Base-by-base conservation (phyloP, 139 green algal genomes). In the Chlorella sp. region DNA sequence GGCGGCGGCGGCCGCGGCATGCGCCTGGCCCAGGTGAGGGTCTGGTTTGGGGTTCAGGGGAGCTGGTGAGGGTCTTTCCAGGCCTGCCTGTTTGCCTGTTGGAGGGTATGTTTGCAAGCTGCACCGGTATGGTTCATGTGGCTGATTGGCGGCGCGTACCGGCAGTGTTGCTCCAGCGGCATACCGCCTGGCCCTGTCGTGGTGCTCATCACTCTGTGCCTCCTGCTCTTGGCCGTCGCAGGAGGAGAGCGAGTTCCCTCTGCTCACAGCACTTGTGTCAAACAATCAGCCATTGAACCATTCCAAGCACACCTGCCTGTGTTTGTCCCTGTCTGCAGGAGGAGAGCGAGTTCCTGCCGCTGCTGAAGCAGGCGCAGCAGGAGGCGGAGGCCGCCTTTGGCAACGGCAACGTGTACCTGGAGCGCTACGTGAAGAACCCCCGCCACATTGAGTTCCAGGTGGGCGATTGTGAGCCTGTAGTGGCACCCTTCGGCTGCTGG, bases 391-490 rank as follows among this genome's bases (percentile, higher is more conserved):
- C 96, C 51, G 96, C 96, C 17, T 99, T 99, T 81, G 96, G 96
- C 87, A 99, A 99, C 89, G 94, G 93, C 48, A 92, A 89, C 40
- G 93, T 97, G 20, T 99, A 99, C 92, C 96, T 99, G 69, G 96
- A 99, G 93, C 90, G 95, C 17, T 96, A 91, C 82, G 91, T 99
- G 34, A 80, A 92, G 54, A 96, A 98, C 92, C 96, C 96, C 0
- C 93, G 96, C 77, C 96, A 99, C 92, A 98, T 99, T 73, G 96
- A 99, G 92, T 98, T 99, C 93, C 94, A 98, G 95, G 95, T 99
- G 46, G 2, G 86, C 11, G 46, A 24, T 65, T 65, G 56, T n/a
- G 56, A 65, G 56, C 56, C 58, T 65, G 58, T 4, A 8, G 19
- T 24, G 16, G 19, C 14, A 65, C 14, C 58, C 32, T 14, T 65